Evolutionary conservation across 495 filamentous ascomycete species (phyloP).

Genomic region (Hypomontagnella monticulosa): DNA sequence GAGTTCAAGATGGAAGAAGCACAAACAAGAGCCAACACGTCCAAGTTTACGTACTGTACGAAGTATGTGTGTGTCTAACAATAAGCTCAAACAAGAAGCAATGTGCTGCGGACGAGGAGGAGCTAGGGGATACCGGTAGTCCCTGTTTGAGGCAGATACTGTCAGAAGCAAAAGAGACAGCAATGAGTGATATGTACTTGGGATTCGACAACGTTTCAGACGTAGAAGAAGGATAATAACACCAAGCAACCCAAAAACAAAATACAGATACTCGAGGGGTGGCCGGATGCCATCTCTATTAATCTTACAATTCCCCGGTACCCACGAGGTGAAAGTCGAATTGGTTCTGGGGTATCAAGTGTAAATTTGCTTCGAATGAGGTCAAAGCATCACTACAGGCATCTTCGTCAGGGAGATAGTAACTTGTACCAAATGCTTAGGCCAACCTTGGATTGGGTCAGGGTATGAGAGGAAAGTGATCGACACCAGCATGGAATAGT

Average conservation of each 20-base stretch:
- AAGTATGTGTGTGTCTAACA: slow-evolving; percentile 32
- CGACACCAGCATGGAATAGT: slow-evolving; percentile 37
- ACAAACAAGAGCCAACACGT: slow-evolving; percentile 22
- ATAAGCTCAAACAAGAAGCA: slow-evolving; percentile 30
- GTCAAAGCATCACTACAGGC: slow-evolving; percentile 40
- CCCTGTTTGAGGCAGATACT: slow-evolving; percentile 30
- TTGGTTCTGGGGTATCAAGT: slow-evolving; percentile 37
- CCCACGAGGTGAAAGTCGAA: slow-evolving; percentile 32
- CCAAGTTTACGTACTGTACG: slow-evolving; percentile 38
- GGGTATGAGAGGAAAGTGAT: slow-evolving; percentile 37
- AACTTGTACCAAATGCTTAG: slow-evolving; percentile 13
- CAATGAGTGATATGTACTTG: slow-evolving; percentile 14
- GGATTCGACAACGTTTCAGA: slow-evolving; percentile 10
- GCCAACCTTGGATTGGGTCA: slow-evolving; percentile 30
- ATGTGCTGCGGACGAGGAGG: slow-evolving; percentile 8
- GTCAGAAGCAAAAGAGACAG: slow-evolving; percentile 24
- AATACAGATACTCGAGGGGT: slow-evolving; percentile 7
- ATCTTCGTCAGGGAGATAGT: slow-evolving; percentile 22
- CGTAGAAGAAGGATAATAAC: not conserved
- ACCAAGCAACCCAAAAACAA: slow-evolving; percentile 11
- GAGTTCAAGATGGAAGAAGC: slow-evolving; percentile 41
- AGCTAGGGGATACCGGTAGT: slow-evolving; percentile 13
- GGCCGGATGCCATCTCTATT: slow-evolving; percentile 32
- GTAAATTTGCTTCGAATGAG: slow-evolving; percentile 40
- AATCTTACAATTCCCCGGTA: slow-evolving; percentile 39